Percentiles rank a stretch among this genome's conserved stretches.
Conservation (phyloP, 2,329 filamentous ascomycete genomes). For the Colletotrichum viniferum region DNA sequence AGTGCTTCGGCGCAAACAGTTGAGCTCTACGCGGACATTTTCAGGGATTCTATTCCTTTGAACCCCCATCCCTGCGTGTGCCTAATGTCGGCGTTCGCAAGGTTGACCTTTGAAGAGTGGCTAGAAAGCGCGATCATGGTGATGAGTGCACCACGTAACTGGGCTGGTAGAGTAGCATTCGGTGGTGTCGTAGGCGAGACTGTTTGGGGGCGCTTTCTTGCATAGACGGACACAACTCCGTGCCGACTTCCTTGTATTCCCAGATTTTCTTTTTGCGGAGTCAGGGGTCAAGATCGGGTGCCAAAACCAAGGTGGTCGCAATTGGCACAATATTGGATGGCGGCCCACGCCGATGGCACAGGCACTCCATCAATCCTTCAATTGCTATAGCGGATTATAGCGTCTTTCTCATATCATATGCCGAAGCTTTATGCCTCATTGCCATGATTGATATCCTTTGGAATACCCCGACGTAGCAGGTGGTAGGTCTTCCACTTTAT, state of each 20-base stretch:
- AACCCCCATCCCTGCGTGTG: not conserved
- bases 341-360: not conserved
- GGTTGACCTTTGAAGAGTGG: not conserved
- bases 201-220: not conserved
- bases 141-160: not conserved
- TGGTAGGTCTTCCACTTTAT: not conserved
- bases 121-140: not conserved
- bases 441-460: not conserved
- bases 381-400: not conserved
- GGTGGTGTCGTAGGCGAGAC: not conserved
- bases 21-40: not conserved
- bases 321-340: not conserved
- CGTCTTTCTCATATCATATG: not conserved
- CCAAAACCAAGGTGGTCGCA: not conserved
- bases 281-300: not conserved
- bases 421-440: not conserved
- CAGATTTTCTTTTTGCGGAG: not conserved
- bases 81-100: not conserved
- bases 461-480: not conserved
- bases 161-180: not conserved
- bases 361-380: not conserved
- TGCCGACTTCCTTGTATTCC: not conserved
- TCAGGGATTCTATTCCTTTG: not conserved
- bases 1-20: not conserved
- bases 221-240: not conserved